A percentile compares a stretch with the other conserved stretches of the same genome.
Conservation (phyloP, 2,329 filamentous ascomycete genomes). For the Exophiala viscosa region DNA sequence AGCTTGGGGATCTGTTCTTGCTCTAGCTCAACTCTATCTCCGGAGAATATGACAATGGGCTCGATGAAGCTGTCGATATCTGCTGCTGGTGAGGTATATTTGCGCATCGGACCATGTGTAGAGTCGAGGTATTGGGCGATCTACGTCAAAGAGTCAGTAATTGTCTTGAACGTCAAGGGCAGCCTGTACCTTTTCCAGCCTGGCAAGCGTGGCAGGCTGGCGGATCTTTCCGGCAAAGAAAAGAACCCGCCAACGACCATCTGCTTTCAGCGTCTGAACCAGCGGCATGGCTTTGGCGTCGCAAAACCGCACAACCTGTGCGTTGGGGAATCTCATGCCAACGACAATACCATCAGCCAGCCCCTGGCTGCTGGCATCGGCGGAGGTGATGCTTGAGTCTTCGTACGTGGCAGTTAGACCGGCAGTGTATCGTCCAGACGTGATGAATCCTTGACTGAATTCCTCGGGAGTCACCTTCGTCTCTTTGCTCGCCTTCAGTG, state of each 20-base stretch:
- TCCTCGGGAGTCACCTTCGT: constrained; percentile 41
- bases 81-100: constrained; percentile 41
- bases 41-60: constrained; percentile 52
- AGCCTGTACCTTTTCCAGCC: constrained; percentile 39
- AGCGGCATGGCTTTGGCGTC: constrained; percentile 58
- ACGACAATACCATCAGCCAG: constrained; percentile 39
- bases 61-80: constrained; percentile 58
- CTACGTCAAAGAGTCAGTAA: constrained; percentile 25
- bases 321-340: constrained; percentile 51
- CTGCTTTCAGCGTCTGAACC: constrained; percentile 47
- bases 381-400: constrained; percentile 46
- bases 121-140: constrained; percentile 41
- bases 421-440: constrained; percentile 58
- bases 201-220: constrained; percentile 27
- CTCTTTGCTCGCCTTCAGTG: constrained; percentile 34
- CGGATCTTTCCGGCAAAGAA: constrained; percentile 47
- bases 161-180: not conserved
- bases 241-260: constrained; percentile 52
- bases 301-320: constrained; percentile 57
- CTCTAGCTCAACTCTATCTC: constrained; percentile 47
- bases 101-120: constrained; percentile 39
- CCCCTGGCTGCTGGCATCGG: constrained; percentile 33
- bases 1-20: constrained; percentile 52
- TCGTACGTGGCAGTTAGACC: constrained; percentile 57
- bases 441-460: constrained; percentile 56